These are phyloP conservation scores for Leccinum incarnatum DNA, from an alignment of 768 basidiomycete species.

Conservation along the genomic window DNA sequence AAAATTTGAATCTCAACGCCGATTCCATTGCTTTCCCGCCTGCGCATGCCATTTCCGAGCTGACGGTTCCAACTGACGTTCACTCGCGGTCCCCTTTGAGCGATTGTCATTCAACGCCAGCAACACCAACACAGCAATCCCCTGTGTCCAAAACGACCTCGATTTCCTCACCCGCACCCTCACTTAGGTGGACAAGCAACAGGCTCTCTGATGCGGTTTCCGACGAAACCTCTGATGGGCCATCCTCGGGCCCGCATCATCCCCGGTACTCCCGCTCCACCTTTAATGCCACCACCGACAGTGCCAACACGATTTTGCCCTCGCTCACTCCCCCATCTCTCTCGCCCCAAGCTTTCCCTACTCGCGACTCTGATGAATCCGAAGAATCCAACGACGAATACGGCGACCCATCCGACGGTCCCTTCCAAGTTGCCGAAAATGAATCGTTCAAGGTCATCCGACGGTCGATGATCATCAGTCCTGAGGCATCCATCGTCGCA, in stretches of 20 bases:
- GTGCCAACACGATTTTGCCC: background rate
- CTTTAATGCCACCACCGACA: background rate
- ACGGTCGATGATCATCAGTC: conserved; percentile 3
- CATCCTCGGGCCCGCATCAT: background rate
- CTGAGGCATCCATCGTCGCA: background rate
- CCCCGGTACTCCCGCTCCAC: background rate
- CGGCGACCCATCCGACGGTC: background rate
- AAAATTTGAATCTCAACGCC: conserved; percentile 3
- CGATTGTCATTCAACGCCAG: no score
- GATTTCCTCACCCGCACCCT: background rate
- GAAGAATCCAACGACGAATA: conserved; percentile 22
- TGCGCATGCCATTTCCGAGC: conserved; percentile 28
- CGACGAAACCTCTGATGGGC: conserved; percentile 17
- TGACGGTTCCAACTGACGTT: conserved; percentile 24
- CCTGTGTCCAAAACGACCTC: background rate
- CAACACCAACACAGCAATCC: no score
- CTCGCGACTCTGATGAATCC: background rate
- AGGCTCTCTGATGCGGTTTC: conserved; percentile 22
- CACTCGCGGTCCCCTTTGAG: background rate
- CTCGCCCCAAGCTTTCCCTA: background rate
- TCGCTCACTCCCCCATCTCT: background rate
- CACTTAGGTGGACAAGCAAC: background rate
- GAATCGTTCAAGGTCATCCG: conserved; percentile 23
- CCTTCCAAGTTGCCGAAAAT: conserved; percentile 26
- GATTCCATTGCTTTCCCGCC: conserved; percentile 21